Percentiles rank a stretch among this genome's conserved stretches.
phyloP scores from a whole-genome alignment of 2,329 filamentous ascomycete genomes.

The Chrysoporthe austroafricana region DNA sequence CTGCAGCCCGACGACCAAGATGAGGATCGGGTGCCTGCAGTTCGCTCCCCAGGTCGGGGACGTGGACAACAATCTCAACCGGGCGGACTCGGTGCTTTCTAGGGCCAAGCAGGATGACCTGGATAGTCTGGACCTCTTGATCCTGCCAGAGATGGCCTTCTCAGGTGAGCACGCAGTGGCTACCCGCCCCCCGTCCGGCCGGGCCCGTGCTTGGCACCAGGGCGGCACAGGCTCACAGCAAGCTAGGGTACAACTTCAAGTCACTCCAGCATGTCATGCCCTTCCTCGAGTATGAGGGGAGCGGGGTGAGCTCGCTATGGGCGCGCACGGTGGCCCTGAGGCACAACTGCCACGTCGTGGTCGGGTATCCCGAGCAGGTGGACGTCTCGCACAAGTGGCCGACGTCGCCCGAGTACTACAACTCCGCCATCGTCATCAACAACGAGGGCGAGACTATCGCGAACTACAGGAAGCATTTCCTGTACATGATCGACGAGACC shows the following conservation, averaged over 20 bases:
- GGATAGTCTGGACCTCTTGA: conserved; percentile 71
- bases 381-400: conserved; percentile 57
- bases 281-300: conserved; percentile 67
- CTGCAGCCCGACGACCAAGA: conserved; percentile 39
- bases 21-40: conserved; percentile 73
- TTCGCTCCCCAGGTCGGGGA: conserved; percentile 74
- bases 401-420: conserved; percentile 57
- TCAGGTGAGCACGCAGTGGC: conserved; percentile 55
- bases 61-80: conserved; percentile 70
- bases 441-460: conserved; percentile 62
- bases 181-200: neutral
- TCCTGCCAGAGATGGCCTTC: conserved; percentile 78
- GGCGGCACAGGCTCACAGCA: conserved; percentile 6
- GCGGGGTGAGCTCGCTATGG: conserved; percentile 73
- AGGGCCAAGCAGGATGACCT: conserved; percentile 55
- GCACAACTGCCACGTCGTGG: conserved; percentile 68
- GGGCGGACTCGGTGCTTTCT: conserved; percentile 66
- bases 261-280: conserved; percentile 69
- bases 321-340: conserved; percentile 68
- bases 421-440: conserved; percentile 58
- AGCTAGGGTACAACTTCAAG: conserved; percentile 75
- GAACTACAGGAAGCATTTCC: conserved; percentile 63
- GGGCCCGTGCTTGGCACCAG: neutral
- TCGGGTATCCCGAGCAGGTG: conserved; percentile 75
- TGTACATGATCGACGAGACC: conserved; percentile 64